Conservation (phyloP, 495 filamentous ascomycete species). For the Hapsidospora chrysogenum region DNA sequence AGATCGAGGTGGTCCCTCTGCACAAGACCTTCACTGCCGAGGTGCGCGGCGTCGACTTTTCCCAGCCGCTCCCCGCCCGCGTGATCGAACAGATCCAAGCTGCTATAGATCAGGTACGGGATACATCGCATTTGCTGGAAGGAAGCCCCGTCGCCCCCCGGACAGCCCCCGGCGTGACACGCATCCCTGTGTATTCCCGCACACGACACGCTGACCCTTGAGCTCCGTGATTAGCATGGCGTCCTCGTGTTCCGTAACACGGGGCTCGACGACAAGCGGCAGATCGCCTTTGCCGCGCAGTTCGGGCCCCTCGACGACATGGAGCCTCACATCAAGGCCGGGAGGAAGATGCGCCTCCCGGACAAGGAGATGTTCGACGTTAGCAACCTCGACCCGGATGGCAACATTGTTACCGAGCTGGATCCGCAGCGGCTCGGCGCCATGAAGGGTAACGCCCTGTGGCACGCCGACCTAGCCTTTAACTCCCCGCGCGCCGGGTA, state of each 20-base stretch:
- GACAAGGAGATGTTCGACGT: slow-evolving; percentile 64
- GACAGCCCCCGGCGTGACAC: too few relatives aligned
- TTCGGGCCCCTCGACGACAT: slow-evolving; percentile 45
- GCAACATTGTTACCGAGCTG: slow-evolving; percentile 20
- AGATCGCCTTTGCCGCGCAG: slow-evolving; percentile 34
- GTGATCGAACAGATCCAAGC: too few relatives aligned
- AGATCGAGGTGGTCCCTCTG: too few relatives aligned
- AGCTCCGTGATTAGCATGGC: slow-evolving; percentile 41
- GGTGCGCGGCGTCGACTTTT: too few relatives aligned
- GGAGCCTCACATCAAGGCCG: slow-evolving; percentile 28
- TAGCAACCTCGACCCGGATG: slow-evolving; percentile 32
- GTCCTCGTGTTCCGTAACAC: slow-evolving; percentile 38
- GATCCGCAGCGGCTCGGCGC: slow-evolving; percentile 21
- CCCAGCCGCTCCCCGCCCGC: too few relatives aligned
- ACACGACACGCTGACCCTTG: too few relatives aligned
- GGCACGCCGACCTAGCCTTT: slow-evolving; percentile 41
- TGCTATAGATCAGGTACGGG: too few relatives aligned
- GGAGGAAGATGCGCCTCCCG: slow-evolving; percentile 22
- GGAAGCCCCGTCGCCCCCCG: too few relatives aligned
- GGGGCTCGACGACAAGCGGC: slow-evolving; percentile 29
- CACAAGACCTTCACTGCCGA: too few relatives aligned
- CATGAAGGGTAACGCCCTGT: slow-evolving; percentile 39
- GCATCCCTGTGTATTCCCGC: too few relatives aligned
- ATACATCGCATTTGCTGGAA: too few relatives aligned
- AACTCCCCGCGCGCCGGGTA: slow-evolving; percentile 41